phyloP scores from a whole-genome alignment of 75 land plant genomes.

The Pseudotsuga menziesii region DNA sequence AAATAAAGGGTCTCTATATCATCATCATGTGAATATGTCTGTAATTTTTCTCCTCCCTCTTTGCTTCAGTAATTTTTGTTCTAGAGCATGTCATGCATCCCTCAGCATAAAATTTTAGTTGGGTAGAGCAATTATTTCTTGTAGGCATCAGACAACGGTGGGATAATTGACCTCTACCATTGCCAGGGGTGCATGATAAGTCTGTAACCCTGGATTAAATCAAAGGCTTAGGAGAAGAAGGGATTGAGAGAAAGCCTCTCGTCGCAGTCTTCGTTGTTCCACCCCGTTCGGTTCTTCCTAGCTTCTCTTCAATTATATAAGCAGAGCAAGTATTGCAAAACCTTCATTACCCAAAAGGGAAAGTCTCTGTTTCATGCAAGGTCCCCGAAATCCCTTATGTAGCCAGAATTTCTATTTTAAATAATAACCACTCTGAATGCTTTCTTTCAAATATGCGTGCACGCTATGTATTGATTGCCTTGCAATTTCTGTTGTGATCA shows the following conservation, averaged over 20 bases:
- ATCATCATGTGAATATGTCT: constrained; percentile 1
- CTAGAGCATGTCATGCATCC: neutral
- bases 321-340: neutral
- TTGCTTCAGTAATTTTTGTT: neutral
- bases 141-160: neutral
- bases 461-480: too few relatives aligned
- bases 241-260: constrained; percentile 9
- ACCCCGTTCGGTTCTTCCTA: neutral
- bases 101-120: neutral
- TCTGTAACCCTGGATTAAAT: constrained; percentile 4
- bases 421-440: too few relatives aligned
- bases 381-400: too few relatives aligned
- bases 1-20: constrained; percentile 3
- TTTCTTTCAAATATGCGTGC: too few relatives aligned
- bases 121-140: neutral
- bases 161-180: constrained; percentile 1
- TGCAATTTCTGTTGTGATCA: too few relatives aligned
- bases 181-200: constrained; percentile 3
- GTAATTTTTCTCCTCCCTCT: constrained; percentile 3
- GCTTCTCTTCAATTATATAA: neutral
- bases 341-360: neutral
- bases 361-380: too few relatives aligned
- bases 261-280: neutral
- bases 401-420: too few relatives aligned
- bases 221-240: constrained; percentile 3